Evolutionary conservation across 2,329 filamentous ascomycete species (phyloP), one percentile per base, ranked within the genome.

Genomic region (Tothia fuscella): DNA sequence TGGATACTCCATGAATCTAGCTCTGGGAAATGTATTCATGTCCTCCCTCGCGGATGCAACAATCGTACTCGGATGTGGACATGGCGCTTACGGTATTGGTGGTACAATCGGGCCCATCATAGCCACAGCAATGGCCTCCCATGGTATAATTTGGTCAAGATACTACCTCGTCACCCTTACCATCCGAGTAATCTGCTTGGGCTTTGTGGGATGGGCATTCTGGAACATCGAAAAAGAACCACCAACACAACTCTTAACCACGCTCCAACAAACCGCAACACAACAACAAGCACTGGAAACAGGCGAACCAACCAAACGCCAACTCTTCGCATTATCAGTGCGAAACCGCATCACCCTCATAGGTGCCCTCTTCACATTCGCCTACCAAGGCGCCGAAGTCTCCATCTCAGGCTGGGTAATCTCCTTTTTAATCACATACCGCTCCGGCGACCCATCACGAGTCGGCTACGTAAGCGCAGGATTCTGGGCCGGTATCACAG

Each of bases 321-420:
- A 55, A 61, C 65, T 59, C 52, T 67, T 63, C 56, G 73, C 62
- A 43, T 56, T 63, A 39, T 67, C 72, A 2, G 50, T 78, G 24
- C 62, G 62, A 44, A 70, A 68, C 49, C 63, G 60, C 24, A 69
- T 78, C 4, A 83, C 87, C 0, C 60, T 91, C 1, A 68, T 91
- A 0, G 82, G 83, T 3, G 80, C 84, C 0, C 58, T 85, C 7
- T 91, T 91, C 65, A 82, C 91, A 57, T 91, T 93, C 57, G 76
- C 78, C 20, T 93, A 93, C 58, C 83, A 91, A 59, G 85, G 84
- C 25, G 80, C 82, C 26, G 85, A 93, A 60, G 84, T 93, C 13
- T 79, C 78, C 12, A 83, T 89, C 48, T 84, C 80, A 0, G 84
- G 85, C 41, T 93, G 85, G 86, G 80, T 89, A 37, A 86, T 89